Conservation (phyloP, 441 rosid species). For the Melastoma candidum region DNA sequence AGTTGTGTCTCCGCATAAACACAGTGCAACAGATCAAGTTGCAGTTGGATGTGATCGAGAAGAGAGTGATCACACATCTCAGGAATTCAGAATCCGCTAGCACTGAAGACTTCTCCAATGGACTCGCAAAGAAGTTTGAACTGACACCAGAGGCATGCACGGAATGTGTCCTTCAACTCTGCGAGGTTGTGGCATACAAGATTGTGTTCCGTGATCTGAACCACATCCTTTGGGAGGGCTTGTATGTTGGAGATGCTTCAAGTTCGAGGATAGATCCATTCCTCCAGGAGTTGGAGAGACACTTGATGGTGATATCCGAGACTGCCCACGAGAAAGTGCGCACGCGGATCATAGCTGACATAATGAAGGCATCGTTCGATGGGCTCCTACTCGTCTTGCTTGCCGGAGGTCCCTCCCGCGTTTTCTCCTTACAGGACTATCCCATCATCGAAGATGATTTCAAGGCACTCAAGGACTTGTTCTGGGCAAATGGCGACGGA, state of each 20-base stretch:
- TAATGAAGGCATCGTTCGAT: slow-evolving; percentile 86
- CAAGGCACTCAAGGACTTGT: slow-evolving; percentile 71
- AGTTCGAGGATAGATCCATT: slow-evolving; percentile 67
- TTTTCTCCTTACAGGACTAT: slow-evolving; percentile 67
- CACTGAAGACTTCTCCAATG: slow-evolving; percentile 76
- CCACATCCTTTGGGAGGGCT: slow-evolving; percentile 78
- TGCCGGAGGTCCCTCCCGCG: slow-evolving; percentile 95
- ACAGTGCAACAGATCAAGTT: slow-evolving; percentile 67
- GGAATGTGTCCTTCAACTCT: slow-evolving; percentile 83
- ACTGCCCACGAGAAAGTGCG: slow-evolving; percentile 73
- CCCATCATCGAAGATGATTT: slow-evolving; percentile 82
- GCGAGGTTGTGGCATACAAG: slow-evolving; percentile 75
- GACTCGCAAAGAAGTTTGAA: slow-evolving; percentile 74
- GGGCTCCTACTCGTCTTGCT: slow-evolving; percentile 88
- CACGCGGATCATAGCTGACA: slow-evolving; percentile 60
- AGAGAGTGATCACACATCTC: slow-evolving; percentile 77
- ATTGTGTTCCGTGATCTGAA: slow-evolving; percentile 75
- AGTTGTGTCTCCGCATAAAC: slow-evolving; percentile 71
- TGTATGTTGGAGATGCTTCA: slow-evolving; percentile 69
- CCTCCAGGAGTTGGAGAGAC: slow-evolving; percentile 66
- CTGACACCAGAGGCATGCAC: slow-evolving; percentile 72
- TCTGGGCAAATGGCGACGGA: slow-evolving; percentile 96
- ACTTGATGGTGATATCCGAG: slow-evolving; percentile 52
- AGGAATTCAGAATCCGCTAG: slow-evolving; percentile 91
- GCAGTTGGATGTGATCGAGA: slow-evolving; percentile 72